Percentiles rank a stretch among this genome's conserved stretches.
Conservation (phyloP, 2,329 filamentous ascomycete species). For the Botrytis fabae region DNA sequence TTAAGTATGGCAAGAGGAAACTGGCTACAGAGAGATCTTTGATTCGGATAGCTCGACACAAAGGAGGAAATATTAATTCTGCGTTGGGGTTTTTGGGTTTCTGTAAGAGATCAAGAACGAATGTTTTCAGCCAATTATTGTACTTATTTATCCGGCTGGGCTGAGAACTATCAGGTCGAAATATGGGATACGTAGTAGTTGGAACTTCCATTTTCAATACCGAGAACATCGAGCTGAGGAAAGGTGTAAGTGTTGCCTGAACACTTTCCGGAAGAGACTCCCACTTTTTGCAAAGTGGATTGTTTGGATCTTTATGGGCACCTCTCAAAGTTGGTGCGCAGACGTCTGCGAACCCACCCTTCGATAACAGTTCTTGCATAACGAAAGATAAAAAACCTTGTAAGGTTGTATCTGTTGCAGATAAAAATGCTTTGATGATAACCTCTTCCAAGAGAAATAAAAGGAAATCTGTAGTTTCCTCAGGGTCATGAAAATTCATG, state of each 20-base stretch:
- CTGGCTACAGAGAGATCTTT: slow-evolving; percentile 84
- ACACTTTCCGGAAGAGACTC: slow-evolving; percentile 72
- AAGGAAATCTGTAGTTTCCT: slow-evolving; percentile 83
- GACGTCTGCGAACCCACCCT: slow-evolving; percentile 69
- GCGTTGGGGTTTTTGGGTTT: slow-evolving; percentile 74
- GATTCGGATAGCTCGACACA: slow-evolving; percentile 78
- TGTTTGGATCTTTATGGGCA: slow-evolving; percentile 47
- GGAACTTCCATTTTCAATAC: slow-evolving; percentile 59
- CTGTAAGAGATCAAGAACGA: slow-evolving; percentile 80
- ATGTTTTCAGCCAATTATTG: slow-evolving; percentile 75
- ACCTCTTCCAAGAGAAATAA: slow-evolving; percentile 83
- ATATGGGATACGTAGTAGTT: slow-evolving; percentile 73
- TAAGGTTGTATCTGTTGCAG: slow-evolving; percentile 80
- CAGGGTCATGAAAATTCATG: slow-evolving; percentile 77
- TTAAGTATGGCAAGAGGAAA: slow-evolving; percentile 85
- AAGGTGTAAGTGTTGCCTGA: slow-evolving; percentile 82
- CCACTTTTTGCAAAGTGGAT: slow-evolving; percentile 72
- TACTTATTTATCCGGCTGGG: slow-evolving; percentile 71
- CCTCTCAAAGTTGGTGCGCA: slow-evolving; percentile 37
- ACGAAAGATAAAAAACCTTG: slow-evolving; percentile 92
- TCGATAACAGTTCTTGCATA: slow-evolving; percentile 86
- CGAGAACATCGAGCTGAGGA: slow-evolving; percentile 79
- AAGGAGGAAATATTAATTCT: slow-evolving; percentile 74
- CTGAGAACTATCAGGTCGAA: slow-evolving; percentile 47
- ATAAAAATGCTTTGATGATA: slow-evolving; percentile 87